These are phyloP conservation scores for Coniochaeta sp. DNA, from an alignment of 2,329 filamentous ascomycete species.

Conservation along the genomic window DNA sequence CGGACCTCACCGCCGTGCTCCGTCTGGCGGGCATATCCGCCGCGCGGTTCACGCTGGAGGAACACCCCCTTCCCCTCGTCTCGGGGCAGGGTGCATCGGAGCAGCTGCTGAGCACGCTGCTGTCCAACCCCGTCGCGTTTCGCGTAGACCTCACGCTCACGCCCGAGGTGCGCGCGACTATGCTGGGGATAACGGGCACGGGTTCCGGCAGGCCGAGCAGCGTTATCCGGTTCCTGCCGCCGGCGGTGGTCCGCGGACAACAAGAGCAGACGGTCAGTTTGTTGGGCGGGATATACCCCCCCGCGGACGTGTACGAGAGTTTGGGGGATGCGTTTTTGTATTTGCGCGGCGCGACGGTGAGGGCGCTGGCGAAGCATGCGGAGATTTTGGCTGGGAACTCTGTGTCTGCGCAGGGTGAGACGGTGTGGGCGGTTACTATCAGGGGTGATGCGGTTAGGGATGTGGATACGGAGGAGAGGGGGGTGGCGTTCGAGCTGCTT, in stretches of 20 bases:
- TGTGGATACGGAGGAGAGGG: conserved; percentile 8
- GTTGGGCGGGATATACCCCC: not conserved
- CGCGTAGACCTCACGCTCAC: conserved; percentile 38
- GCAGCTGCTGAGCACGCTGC: conserved; percentile 30
- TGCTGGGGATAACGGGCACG: conserved; percentile 29
- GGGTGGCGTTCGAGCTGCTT: conserved; percentile 11
- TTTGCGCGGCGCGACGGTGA: not conserved
- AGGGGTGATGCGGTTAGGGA: conserved; percentile 10
- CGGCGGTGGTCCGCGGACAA: not conserved
- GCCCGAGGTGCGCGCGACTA: conserved; percentile 30
- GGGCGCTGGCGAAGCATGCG: not conserved
- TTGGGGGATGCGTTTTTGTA: not conserved
- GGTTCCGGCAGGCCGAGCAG: conserved; percentile 9
- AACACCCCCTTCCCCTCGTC: conserved; percentile 21
- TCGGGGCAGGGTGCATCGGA: conserved; percentile 29
- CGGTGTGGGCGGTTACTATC: conserved; percentile 8
- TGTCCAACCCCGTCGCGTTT: conserved; percentile 33
- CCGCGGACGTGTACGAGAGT: not conserved
- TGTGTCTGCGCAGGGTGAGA: no score
- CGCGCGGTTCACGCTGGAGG: conserved; percentile 34
- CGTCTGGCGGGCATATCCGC: conserved; percentile 35
- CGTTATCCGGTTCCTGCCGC: conserved; percentile 10
- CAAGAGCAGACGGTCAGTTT: no score
- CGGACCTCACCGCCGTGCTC: conserved; percentile 34
- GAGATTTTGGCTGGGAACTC: not conserved